Evolutionary conservation across 2,329 filamentous ascomycete species (phyloP), one percentile per base, ranked within the genome.

Genomic region (Botrytis pseudocinerea): DNA sequence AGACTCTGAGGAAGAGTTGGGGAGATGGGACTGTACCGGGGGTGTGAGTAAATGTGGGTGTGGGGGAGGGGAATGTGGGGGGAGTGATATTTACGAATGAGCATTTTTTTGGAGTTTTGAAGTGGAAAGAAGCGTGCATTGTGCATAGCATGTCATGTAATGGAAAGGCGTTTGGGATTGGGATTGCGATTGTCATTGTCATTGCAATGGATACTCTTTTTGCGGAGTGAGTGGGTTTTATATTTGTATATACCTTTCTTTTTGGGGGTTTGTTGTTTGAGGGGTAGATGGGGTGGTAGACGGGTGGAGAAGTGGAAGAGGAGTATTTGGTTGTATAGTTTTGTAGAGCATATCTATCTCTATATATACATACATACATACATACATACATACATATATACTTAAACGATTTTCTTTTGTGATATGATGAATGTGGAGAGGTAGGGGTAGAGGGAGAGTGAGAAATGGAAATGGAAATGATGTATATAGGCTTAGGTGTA

Each of bases 1-100:
- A 32, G 22, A 62, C 57, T 2, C 32, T 72, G 42, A 72, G 64
- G 54, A 28, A 3, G 40, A 46, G 40, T 61, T 72, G 61, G 61
- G 70, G 70, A 20, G 63, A 69, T 59, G 62, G 48, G n/a, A 42
- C 1, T 1, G 60, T 64, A 4, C 35, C 60, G 12, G 25, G 64
- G 2, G 35, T 44, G 10, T 35, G 59, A 35, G 20, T 65, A 10
- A 3, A 6, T 35, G n/a, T 32, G 62, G 35, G 1, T 25, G 25
- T 62, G 60, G 2, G 8, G 6, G 4, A 6, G 60, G 60, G 16
- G 35, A 12, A 25, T 32, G 32, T 32, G 22, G 16, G 14, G 25
- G 25, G 12, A 60, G n/a, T 32, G 6, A 35, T 25, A 25, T 12
- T 25, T 51, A 51, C 25, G 48, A 51, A 51, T 14, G 6, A 60